Conservation (phyloP, 139 green algal species). For the Axilococcus clingmanii region DNA sequence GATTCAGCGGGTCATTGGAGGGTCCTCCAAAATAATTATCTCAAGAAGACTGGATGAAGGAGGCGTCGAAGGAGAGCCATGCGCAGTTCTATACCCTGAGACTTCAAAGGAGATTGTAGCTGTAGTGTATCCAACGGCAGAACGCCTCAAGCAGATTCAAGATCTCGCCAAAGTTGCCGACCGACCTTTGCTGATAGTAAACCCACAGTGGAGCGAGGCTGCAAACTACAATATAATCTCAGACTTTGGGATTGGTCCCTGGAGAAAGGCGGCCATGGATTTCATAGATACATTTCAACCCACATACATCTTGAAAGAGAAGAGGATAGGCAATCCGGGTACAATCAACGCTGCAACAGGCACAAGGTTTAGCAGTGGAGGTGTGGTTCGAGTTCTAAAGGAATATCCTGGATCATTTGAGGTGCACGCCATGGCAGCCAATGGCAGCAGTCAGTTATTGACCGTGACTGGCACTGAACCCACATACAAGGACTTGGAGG, state of each 20-base stretch:
- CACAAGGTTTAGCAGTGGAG: conserved; percentile 28
- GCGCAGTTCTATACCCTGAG: conserved; percentile 15
- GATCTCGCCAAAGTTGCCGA: conserved; percentile 17
- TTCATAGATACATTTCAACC: conserved; percentile 39
- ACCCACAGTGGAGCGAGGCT: conserved; percentile 28
- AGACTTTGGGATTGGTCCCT: conserved; percentile 48
- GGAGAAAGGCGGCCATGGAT: conserved; percentile 31
- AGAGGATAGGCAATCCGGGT: conserved; percentile 37
- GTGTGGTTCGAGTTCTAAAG: conserved; percentile 30
- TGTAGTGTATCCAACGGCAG: conserved; percentile 31
- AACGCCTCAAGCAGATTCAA: conserved; percentile 27
- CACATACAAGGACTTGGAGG: conserved; percentile 33
- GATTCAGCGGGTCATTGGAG: conserved; percentile 13
- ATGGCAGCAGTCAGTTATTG: conserved; percentile 38
- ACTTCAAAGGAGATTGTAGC: conserved; percentile 6
- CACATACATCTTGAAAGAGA: conserved; percentile 29
- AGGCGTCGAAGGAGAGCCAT: conserved; percentile 25
- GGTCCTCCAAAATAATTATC: neutral
- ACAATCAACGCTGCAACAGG: conserved; percentile 25
- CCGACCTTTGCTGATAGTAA: conserved; percentile 32
- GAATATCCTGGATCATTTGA: conserved; percentile 11
- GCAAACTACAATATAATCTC: conserved; percentile 31
- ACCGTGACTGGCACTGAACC: conserved; percentile 12
- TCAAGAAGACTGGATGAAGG: conserved; percentile 26
- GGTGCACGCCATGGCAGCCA: conserved; percentile 21